Evolutionary conservation across 202 grass and related monocot species (phyloP), one percentile per base, ranked within the genome.

Genomic region (Hordeum pubiflorum): DNA sequence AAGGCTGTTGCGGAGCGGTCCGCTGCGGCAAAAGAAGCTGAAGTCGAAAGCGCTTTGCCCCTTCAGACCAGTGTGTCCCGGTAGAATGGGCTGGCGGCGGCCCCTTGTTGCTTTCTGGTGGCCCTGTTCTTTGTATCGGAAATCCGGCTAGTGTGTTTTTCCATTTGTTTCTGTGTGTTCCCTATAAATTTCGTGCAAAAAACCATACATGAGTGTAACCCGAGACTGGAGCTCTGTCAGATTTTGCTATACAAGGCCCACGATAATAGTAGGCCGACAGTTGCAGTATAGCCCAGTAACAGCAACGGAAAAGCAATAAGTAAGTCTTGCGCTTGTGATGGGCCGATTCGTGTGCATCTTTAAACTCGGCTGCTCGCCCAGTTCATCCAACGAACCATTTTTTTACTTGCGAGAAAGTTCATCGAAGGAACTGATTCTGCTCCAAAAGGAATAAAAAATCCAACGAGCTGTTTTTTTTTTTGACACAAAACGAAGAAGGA

Each of bases 1-100:
- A 97, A 94, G 89, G 78, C 22, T 44, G 94, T 90, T 2, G 85
- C 84, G 0, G 85, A 94, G 56, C 89, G 85, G 27, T 77, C 89
- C 0, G 54, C 68, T 0, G 80, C 64, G 46, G 59, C 81, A 1
- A 90, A 85, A 63, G 89, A 94, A 70, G 79, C 83, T 79, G 87
- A 63, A 74, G 87, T 94, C 8, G 85, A 97, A 78, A 97, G 89
- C 20, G 62, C 73, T 44, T 65, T 97, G 87, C 89, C 94, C n/a
- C 94, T 94, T 85, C 89, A 90, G 87, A 97, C 94, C 79, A 92
- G 82, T 27, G 89, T 94, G 23, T 91, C 93, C 0, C 72, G 76
- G 84, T 97, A 89, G 86, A 83, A 67, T 43, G 21, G 63, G 9
- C 37, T 75, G 56, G 43, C 40, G 48, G 14, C 57, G 34, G 33